Evolutionary conservation across 2,329 filamentous ascomycete species (phyloP).

Genomic region (Beauveria scarabaeidicola): DNA sequence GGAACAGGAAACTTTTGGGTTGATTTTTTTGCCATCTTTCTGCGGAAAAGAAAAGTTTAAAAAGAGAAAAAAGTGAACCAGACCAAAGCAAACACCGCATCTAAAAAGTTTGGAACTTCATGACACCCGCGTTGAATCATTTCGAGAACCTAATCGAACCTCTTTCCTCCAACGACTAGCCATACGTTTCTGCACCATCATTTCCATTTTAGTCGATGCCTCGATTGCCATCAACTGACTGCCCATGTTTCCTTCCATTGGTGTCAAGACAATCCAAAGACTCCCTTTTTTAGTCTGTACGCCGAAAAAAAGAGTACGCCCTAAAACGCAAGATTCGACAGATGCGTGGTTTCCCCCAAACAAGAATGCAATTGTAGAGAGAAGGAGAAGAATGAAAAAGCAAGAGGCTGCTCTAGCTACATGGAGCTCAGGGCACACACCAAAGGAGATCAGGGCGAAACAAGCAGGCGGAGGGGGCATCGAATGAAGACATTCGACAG

Average conservation of each 20-base stretch:
- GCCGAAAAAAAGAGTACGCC: conserved; percentile 6
- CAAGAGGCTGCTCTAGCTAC: conserved; percentile 3
- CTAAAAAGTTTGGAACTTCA: conserved; percentile 11
- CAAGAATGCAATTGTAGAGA: conserved; percentile 26
- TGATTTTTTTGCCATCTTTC: background rate
- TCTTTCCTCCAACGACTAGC: background rate
- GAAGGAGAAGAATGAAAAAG: background rate
- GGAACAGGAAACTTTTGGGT: conserved; percentile 4
- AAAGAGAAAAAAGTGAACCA: conserved; percentile 13
- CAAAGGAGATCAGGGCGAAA: conserved; percentile 12
- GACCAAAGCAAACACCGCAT: conserved; percentile 10
- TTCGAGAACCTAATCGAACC: background rate
- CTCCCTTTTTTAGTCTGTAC: conserved; percentile 6
- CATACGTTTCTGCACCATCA: conserved; percentile 1
- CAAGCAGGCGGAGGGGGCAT: conserved; percentile 14
- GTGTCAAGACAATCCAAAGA: conserved; percentile 3
- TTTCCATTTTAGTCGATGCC: background rate
- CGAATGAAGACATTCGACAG: conserved; percentile 23
- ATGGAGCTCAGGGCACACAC: conserved; percentile 14
- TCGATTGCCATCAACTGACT: background rate
- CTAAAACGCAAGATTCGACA: background rate
- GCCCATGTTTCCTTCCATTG: background rate
- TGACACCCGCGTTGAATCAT: background rate
- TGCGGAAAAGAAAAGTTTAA: conserved; percentile 12
- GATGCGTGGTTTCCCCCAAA: conserved; percentile 14